Conservation (phyloP, 2,329 filamentous ascomycete genomes). For the Sporothrix pseudoabietina region DNA sequence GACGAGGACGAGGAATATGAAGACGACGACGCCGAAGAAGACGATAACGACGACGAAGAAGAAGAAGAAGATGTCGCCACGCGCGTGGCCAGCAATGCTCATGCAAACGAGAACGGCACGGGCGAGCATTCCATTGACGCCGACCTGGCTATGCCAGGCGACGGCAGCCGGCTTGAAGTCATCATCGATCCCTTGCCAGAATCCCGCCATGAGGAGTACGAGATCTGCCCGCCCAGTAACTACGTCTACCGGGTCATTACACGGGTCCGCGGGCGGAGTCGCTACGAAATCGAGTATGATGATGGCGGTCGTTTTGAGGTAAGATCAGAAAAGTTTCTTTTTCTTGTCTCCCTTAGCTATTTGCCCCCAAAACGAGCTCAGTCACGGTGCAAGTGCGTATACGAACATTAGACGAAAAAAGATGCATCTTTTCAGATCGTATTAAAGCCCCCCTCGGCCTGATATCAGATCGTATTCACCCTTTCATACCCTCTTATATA, state of each 20-base stretch:
- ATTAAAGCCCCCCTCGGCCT: background rate
- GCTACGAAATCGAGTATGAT: slow-evolving; percentile 34
- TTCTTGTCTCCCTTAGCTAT: background rate
- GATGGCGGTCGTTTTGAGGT: slow-evolving; percentile 33
- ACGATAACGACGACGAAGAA: background rate
- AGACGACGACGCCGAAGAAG: slow-evolving; percentile 2
- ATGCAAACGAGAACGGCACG: background rate
- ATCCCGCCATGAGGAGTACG: slow-evolving; percentile 30
- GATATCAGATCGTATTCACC: background rate
- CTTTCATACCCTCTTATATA: background rate
- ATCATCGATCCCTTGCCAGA: slow-evolving; percentile 29
- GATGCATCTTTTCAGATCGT: background rate
- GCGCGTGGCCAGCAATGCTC: background rate
- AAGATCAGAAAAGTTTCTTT: slow-evolving; percentile 12
- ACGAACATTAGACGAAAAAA: background rate
- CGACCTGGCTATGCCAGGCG: slow-evolving; percentile 15
- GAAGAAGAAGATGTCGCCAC: background rate
- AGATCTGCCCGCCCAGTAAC: slow-evolving; percentile 28
- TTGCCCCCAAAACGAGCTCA: background rate
- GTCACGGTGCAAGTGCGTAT: background rate
- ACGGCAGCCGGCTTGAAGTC: slow-evolving; percentile 29
- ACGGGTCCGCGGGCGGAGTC: slow-evolving; percentile 26
- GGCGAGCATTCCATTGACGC: slow-evolving; percentile 1
- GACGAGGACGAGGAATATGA: slow-evolving; percentile 17
- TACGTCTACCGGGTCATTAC: slow-evolving; percentile 32